Evolutionary conservation across 164 flowering plant genomes (phyloP).

Genomic region (Piper betle): DNA sequence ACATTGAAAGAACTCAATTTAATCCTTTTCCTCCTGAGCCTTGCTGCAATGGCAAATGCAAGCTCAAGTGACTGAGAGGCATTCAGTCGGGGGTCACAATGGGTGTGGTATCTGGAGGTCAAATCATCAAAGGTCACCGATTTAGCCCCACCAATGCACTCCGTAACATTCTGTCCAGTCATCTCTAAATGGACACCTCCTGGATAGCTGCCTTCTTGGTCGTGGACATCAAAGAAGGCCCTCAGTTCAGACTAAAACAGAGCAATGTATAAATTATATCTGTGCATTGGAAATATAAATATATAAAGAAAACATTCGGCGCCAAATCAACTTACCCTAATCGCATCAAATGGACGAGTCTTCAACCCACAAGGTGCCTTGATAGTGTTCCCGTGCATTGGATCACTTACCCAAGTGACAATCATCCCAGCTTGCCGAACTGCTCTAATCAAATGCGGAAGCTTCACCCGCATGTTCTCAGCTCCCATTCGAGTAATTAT

Average conservation of each 20-base stretch:
- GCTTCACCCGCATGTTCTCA: conserved; percentile 43
- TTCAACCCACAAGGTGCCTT: conserved; percentile 58
- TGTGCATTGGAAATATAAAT: too few relatives aligned
- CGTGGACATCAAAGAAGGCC: conserved; percentile 65
- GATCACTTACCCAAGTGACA: conserved; percentile 54
- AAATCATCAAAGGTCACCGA: conserved; percentile 43
- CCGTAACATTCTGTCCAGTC: conserved; percentile 69
- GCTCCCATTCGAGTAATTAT: conserved; percentile 46
- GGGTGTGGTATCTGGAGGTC: conserved; percentile 53
- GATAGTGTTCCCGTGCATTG: conserved; percentile 47
- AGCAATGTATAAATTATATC: neutral
- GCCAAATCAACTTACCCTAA: conserved; percentile 24
- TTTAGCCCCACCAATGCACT: conserved; percentile 55
- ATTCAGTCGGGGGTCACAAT: conserved; percentile 59
- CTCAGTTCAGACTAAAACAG: conserved; percentile 41
- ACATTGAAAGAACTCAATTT: neutral
- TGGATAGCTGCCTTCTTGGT: conserved; percentile 62
- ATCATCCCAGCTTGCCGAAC: conserved; percentile 41
- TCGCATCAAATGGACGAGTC: conserved; percentile 53
- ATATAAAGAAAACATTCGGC: neutral
- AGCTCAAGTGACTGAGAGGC: conserved; percentile 61
- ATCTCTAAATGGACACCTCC: conserved; percentile 60
- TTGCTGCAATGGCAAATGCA: conserved; percentile 41
- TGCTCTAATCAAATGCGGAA: conserved; percentile 40
- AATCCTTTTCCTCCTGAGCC: conserved; percentile 39